Evolutionary conservation across 345 rosid species (phyloP).

Genomic region (Eutrema japonicum): DNA sequence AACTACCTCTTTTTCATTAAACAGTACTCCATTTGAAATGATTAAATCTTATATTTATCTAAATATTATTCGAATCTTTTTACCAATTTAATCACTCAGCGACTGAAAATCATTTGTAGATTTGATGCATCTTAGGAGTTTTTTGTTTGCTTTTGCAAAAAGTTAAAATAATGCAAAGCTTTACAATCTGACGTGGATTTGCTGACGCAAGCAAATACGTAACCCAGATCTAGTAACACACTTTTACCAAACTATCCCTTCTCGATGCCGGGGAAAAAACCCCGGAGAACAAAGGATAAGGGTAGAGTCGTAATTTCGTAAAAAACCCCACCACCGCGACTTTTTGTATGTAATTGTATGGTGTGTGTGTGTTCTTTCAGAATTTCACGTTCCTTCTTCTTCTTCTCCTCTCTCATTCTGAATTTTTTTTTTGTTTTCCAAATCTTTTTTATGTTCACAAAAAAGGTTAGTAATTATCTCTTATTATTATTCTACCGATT

Average conservation of each 20-base stretch:
- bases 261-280: not conserved
- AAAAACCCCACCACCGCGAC: constrained; percentile 23
- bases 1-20: not conserved
- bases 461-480: not conserved
- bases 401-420: constrained; percentile 1
- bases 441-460: not conserved
- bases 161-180: constrained; percentile 8
- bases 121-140: constrained; percentile 24
- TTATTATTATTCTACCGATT: not conserved
- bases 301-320: constrained; percentile 7
- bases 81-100: constrained; percentile 11
- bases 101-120: constrained; percentile 6
- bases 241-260: constrained; percentile 23
- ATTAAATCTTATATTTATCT: constrained; percentile 14
- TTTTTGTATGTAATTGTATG: constrained; percentile 22
- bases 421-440: not conserved
- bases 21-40: too few relatives aligned
- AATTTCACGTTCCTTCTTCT: constrained; percentile 25
- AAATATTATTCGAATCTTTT: constrained; percentile 25
- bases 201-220: constrained; percentile 41
- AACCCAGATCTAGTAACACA: not conserved
- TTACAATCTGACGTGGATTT: constrained; percentile 35
- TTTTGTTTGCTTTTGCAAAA: constrained; percentile 35
- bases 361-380: constrained; percentile 30
- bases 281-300: constrained; percentile 9